A percentile compares a stretch with the other conserved stretches of the same genome.
phyloP scores from a whole-genome alignment of 2,329 filamentous ascomycete species.

The Intubia oerlemansii region DNA sequence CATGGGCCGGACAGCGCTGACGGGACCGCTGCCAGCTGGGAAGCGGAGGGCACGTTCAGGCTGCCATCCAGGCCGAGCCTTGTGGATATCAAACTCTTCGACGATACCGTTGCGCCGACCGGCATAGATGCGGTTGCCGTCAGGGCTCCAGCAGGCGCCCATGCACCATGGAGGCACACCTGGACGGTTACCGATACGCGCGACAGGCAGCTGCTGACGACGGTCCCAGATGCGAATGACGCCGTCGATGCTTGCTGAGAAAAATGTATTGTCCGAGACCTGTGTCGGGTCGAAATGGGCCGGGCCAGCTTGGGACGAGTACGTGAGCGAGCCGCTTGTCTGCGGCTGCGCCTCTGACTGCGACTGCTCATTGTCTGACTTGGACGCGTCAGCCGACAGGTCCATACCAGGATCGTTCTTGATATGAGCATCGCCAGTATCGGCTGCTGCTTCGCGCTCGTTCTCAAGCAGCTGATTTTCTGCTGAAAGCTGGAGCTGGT shows the following conservation, averaged over 20 bases:
- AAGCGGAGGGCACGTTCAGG: conserved; percentile 70
- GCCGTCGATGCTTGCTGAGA: conserved; percentile 76
- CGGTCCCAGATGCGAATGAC: conserved; percentile 85
- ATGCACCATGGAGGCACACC: conserved; percentile 91
- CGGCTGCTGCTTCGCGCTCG: no score
- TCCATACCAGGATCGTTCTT: no score
- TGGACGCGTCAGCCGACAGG: no score
- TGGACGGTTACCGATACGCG: conserved; percentile 51
- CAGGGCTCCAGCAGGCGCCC: conserved; percentile 87
- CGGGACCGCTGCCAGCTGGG: conserved; percentile 69
- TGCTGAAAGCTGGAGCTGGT: conserved; percentile 2
- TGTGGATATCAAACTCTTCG: conserved; percentile 81
- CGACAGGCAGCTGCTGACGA: conserved; percentile 53
- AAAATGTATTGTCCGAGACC: conserved; percentile 58
- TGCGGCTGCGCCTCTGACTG: neutral
- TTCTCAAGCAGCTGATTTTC: conserved; percentile 3
- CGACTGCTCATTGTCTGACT: neutral
- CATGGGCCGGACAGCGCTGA: conserved; percentile 79
- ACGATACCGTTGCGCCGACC: conserved; percentile 81
- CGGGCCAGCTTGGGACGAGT: conserved; percentile 16
- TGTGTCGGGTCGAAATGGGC: conserved; percentile 30
- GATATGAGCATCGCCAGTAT: no score
- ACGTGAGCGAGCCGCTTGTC: conserved; percentile 9
- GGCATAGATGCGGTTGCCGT: conserved; percentile 88
- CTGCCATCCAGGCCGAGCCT: conserved; percentile 42